Evolutionary conservation across 2,329 filamentous ascomycete genomes (phyloP).

Genomic region (Lasiodiplodia sp.): DNA sequence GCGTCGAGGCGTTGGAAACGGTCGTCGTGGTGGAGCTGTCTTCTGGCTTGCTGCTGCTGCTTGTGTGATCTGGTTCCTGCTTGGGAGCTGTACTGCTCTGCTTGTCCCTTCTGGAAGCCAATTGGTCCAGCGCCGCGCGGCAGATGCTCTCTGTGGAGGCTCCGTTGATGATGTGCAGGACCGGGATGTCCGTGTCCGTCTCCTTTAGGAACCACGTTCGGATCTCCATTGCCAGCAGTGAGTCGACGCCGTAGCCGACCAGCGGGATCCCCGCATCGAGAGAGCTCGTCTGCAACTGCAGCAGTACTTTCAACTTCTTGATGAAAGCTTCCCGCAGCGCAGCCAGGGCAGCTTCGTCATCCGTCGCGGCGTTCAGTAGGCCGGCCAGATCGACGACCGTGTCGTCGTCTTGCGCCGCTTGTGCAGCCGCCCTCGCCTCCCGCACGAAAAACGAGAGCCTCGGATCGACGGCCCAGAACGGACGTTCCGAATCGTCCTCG

Average conservation of each 20-base stretch:
- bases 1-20: too few species aligned
- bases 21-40: too few species aligned
- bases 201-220: slow-evolving; percentile 36
- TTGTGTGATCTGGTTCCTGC: too few species aligned
- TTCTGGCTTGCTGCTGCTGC: too few species aligned
- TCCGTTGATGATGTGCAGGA: slow-evolving; percentile 55
- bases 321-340: slow-evolving; percentile 33
- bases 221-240: slow-evolving; percentile 38
- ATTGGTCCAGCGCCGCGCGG: neutral
- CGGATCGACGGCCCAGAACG: neutral
- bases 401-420: slow-evolving; percentile 8
- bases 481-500: neutral
- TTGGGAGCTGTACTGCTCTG: too few species aligned
- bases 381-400: slow-evolving; percentile 25
- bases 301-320: slow-evolving; percentile 30
- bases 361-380: slow-evolving; percentile 28
- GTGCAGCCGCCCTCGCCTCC: slow-evolving; percentile 33
- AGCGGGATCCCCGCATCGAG: slow-evolving; percentile 34
- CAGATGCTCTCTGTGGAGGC: slow-evolving; percentile 4
- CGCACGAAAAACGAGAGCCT: slow-evolving; percentile 30
- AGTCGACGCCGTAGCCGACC: slow-evolving; percentile 39
- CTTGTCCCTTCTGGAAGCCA: neutral
- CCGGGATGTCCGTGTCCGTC: slow-evolving; percentile 54
- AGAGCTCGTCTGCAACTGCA: slow-evolving; percentile 4
- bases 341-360: slow-evolving; percentile 6